Evolutionary conservation across 441 rosid species (phyloP).

Genomic region (Gossypium gossypioides): DNA sequence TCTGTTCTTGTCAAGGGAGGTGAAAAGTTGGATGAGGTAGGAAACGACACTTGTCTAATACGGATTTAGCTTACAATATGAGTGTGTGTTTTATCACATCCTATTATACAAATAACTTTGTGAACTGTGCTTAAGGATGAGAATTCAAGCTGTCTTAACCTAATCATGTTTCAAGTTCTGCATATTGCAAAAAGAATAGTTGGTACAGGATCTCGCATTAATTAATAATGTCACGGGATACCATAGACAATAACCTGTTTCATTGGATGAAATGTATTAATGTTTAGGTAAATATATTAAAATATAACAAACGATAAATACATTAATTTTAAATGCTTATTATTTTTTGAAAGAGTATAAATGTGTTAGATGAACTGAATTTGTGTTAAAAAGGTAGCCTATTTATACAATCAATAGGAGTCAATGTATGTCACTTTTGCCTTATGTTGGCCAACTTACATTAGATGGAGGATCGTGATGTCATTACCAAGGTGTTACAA

Average conservation of each 20-base stretch:
- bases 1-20: conserved; percentile 94
- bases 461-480: neutral
- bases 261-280: neutral
- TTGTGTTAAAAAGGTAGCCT: neutral
- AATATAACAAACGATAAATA: neutral
- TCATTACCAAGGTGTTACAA: neutral
- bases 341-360: neutral
- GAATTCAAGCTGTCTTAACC: neutral
- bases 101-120: neutral
- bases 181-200: neutral
- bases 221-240: neutral
- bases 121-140: neutral
- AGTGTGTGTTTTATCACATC: neutral
- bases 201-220: neutral
- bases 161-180: neutral
- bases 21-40: conserved; percentile 70
- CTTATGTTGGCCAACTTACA: neutral
- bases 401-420: neutral
- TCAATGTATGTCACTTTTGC: neutral
- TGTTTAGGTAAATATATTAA: neutral
- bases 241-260: neutral
- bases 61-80: neutral
- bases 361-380: neutral
- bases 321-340: neutral
- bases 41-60: neutral